A percentile compares a stretch with the other conserved stretches of the same genome.
Conservation (phyloP, 768 basidiomycete species). For the Cystofilobasidium ferigula region DNA sequence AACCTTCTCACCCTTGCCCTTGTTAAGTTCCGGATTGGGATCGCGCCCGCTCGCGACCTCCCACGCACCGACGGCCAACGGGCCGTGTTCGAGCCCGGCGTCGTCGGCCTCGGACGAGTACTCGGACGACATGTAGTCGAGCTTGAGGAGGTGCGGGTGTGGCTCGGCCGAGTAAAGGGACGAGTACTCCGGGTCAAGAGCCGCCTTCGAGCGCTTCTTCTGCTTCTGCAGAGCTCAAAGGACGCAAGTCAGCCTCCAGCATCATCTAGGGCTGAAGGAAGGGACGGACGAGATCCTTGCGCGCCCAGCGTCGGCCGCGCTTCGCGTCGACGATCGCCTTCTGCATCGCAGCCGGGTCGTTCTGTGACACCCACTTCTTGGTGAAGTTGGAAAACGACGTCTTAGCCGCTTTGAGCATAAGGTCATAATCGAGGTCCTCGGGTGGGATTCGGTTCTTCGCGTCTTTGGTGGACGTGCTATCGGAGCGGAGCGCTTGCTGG, state of each 20-base stretch:
- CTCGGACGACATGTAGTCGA: conserved; percentile 38
- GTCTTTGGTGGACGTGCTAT: not conserved
- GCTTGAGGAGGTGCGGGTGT: conserved; percentile 27
- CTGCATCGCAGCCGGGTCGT: conserved; percentile 29
- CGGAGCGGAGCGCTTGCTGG: not conserved
- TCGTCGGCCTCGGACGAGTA: conserved; percentile 33
- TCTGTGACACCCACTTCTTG: conserved; percentile 28
- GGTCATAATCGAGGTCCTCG: conserved; percentile 13
- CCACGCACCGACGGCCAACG: conserved; percentile 22
- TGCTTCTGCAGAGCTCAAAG: conserved; percentile 31
- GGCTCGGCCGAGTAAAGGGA: conserved; percentile 10
- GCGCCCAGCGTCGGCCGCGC: conserved; percentile 34
- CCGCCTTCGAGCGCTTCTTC: conserved; percentile 32
- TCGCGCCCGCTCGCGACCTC: conserved; percentile 7
- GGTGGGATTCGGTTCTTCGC: not conserved
- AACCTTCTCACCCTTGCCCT: conserved; percentile 31
- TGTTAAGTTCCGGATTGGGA: not conserved
- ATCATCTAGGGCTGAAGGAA: not conserved
- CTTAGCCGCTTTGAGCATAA: conserved; percentile 9
- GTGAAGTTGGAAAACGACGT: conserved; percentile 9
- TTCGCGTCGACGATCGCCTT: conserved; percentile 33
- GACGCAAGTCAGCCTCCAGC: not conserved
- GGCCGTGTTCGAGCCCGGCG: not conserved
- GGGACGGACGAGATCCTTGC: conserved; percentile 34
- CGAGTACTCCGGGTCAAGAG: conserved; percentile 24